These are phyloP conservation scores for Penicillium fimorum DNA, from an alignment of 495 filamentous ascomycete species.

Conservation along the genomic window DNA sequence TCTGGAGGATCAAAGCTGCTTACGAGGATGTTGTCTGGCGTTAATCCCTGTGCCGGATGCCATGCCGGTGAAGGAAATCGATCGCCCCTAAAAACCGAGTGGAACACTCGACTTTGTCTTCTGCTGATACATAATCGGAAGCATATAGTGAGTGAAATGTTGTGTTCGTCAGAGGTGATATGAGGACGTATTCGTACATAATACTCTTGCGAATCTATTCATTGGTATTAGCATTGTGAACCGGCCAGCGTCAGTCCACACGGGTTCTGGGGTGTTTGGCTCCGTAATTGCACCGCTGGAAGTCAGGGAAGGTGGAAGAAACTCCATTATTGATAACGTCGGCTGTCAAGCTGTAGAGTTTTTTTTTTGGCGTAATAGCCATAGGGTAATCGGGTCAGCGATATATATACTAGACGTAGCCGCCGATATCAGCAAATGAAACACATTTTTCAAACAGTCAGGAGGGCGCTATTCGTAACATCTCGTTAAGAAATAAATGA, in stretches of 20 bases:
- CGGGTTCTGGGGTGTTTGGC: background rate
- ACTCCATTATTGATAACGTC: background rate
- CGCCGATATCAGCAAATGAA: background rate
- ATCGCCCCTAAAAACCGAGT: constrained; percentile 38
- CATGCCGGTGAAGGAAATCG: constrained; percentile 84
- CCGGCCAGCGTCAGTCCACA: background rate
- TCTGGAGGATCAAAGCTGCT: constrained; percentile 5
- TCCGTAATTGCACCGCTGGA: background rate
- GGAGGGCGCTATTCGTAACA: background rate
- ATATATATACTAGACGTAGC: background rate
- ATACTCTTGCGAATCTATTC: background rate
- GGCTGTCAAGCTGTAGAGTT: background rate
- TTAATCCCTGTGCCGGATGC: constrained; percentile 84
- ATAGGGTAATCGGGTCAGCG: background rate
- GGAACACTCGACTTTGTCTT: background rate
- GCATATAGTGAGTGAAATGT: constrained; percentile 5
- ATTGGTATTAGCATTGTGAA: background rate
- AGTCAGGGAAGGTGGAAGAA: background rate
- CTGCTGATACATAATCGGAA: background rate
- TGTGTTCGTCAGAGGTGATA: constrained; percentile 4
- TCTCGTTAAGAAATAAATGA: background rate
- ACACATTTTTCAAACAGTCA: background rate
- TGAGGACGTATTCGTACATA: constrained; percentile 7
- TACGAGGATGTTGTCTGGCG: constrained; percentile 66
- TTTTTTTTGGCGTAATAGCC: background rate